Evolutionary conservation across 2,329 filamentous ascomycete species (phyloP).

Genomic region (Pseudocercospora eumusae): DNA sequence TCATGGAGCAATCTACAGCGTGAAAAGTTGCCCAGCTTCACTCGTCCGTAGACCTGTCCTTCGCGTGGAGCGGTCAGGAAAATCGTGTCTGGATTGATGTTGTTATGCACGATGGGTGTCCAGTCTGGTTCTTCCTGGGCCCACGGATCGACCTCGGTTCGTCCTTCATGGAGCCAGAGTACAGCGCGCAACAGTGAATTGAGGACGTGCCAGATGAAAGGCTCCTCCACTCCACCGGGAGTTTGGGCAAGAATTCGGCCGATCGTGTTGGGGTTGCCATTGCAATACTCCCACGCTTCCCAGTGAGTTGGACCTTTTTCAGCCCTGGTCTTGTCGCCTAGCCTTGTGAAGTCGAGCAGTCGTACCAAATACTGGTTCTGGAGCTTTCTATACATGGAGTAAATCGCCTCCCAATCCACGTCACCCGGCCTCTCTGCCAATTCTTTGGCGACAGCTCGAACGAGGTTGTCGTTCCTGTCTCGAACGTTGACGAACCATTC

Average conservation of each 20-base stretch:
- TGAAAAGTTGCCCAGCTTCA: constrained; percentile 23
- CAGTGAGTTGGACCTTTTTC: not conserved
- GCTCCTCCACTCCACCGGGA: constrained; percentile 19
- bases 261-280: constrained; percentile 15
- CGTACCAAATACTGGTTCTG: constrained; percentile 6
- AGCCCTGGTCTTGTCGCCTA: not conserved
- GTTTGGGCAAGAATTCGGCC: constrained; percentile 7
- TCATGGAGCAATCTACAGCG: constrained; percentile 12
- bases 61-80: constrained; percentile 21
- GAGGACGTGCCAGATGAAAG: constrained; percentile 23
- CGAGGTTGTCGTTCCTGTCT: constrained; percentile 5
- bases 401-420: constrained; percentile 11
- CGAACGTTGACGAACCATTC: not conserved
- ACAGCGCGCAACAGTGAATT: constrained; percentile 17
- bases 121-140: not conserved
- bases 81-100: constrained; percentile 42
- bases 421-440: constrained; percentile 6
- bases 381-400: constrained; percentile 6
- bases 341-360: constrained; percentile 4
- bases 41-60: constrained; percentile 1
- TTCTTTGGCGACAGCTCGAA: constrained; percentile 13
- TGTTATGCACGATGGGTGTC: constrained; percentile 40
- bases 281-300: constrained; percentile 18
- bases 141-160: not conserved
- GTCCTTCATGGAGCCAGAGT: constrained; percentile 14